phyloP scores from a whole-genome alignment of 2,329 filamentous ascomycete genomes.

The Berkeleyomyces basicola region DNA sequence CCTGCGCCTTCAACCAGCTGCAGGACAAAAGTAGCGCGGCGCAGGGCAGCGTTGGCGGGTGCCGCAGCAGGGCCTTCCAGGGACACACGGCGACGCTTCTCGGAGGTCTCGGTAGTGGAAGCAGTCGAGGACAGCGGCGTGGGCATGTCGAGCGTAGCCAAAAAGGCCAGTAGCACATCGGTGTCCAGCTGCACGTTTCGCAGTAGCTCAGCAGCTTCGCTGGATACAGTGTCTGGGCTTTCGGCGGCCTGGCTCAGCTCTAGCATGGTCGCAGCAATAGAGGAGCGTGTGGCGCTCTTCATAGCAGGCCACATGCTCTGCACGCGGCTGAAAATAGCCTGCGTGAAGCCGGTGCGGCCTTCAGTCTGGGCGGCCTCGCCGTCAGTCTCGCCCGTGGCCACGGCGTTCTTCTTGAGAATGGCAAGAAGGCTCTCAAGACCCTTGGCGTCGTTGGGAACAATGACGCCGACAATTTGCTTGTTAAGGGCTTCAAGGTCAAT shows the following conservation, averaged over 20 bases:
- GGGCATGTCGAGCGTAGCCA: slow-evolving; percentile 59
- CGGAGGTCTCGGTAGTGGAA: slow-evolving; percentile 24
- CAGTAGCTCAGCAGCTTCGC: slow-evolving; percentile 54
- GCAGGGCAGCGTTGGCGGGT: slow-evolving; percentile 35
- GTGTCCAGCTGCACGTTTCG: slow-evolving; percentile 58
- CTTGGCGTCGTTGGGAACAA: slow-evolving; percentile 35
- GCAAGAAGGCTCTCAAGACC: slow-evolving; percentile 37
- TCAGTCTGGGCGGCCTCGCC: slow-evolving; percentile 21
- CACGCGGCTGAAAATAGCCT: slow-evolving; percentile 51
- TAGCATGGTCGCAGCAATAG: slow-evolving; percentile 46
- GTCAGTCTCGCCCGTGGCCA: slow-evolving; percentile 15
- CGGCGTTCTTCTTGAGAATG: slow-evolving; percentile 23
- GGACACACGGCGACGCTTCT: slow-evolving; percentile 51
- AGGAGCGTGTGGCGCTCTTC: slow-evolving; percentile 44
- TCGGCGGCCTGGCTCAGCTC: slow-evolving; percentile 36
- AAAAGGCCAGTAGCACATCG: slow-evolving; percentile 51
- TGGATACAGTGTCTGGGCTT: slow-evolving; percentile 18
- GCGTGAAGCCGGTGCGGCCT: slow-evolving; percentile 37
- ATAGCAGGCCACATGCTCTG: slow-evolving; percentile 55
- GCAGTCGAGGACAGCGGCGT: slow-evolving; percentile 51
- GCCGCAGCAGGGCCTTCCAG: slow-evolving; percentile 8
- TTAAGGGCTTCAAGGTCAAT: slow-evolving; percentile 28
- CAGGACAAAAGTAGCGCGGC: slow-evolving; percentile 69
- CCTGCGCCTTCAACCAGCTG: slow-evolving; percentile 73
- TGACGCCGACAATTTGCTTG: slow-evolving; percentile 31